These are phyloP conservation scores for Ulvella scutata DNA, from an alignment of 139 green algal species.

Conservation along the genomic window DNA sequence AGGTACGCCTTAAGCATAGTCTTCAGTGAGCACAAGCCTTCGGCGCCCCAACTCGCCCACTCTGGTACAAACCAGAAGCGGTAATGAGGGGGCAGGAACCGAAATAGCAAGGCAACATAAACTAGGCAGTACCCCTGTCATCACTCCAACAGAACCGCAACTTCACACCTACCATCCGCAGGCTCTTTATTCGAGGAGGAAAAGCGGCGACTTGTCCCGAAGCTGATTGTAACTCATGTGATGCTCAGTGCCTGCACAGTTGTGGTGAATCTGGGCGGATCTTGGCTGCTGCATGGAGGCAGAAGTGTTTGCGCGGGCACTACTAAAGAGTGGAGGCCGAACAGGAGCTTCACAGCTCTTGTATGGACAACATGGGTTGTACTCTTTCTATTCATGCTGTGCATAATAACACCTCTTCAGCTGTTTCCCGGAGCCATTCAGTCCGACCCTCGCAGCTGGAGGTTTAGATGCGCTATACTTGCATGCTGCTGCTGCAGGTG, in stretches of 20 bases:
- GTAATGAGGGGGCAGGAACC: too few relatives aligned
- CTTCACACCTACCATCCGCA: background rate
- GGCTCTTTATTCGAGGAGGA: background rate
- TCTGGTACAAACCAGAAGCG: too few relatives aligned
- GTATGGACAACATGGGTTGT: background rate
- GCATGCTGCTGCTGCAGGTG: conserved; percentile 1
- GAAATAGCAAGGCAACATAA: too few relatives aligned
- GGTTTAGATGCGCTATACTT: background rate
- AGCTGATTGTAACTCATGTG: background rate
- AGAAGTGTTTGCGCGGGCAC: background rate
- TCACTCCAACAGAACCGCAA: too few relatives aligned
- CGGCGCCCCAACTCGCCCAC: too few relatives aligned
- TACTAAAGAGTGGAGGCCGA: background rate
- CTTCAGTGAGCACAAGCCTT: too few relatives aligned
- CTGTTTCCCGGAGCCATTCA: background rate
- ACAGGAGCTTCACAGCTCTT: background rate
- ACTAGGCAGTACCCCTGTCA: too few relatives aligned
- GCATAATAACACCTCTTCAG: background rate
- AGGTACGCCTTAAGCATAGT: background rate
- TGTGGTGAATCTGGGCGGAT: background rate
- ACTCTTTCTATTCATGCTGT: background rate
- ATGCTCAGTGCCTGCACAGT: background rate
- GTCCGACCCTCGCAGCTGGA: background rate
- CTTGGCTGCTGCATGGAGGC: background rate
- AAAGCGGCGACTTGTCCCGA: background rate